phyloP scores from a whole-genome alignment of 2,329 filamentous ascomycete genomes.

The Alternaria postmessia region DNA sequence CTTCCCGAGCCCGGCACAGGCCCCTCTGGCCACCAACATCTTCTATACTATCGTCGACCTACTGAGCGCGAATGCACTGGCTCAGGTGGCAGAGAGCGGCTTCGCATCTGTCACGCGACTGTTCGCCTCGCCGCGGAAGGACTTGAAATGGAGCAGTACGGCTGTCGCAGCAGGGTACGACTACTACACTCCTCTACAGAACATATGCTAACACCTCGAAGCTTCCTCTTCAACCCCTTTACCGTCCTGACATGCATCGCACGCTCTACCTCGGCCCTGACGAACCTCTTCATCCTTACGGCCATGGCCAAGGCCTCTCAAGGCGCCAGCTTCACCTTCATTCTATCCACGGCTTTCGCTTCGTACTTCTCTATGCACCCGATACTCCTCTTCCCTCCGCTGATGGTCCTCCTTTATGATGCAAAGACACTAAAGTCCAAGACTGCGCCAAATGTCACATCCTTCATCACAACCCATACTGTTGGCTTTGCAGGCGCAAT shows the following conservation, averaged over 20 bases:
- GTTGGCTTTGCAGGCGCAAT: conserved; percentile 59
- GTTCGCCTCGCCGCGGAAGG: conserved; percentile 80
- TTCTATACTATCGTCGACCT: conserved; percentile 85
- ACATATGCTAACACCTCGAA: conserved; percentile 49
- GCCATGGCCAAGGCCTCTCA: conserved; percentile 81
- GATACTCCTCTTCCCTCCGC: conserved; percentile 81
- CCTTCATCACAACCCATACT: conserved; percentile 66
- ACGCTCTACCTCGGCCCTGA: conserved; percentile 87
- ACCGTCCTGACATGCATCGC: conserved; percentile 90
- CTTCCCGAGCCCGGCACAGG: conserved; percentile 72
- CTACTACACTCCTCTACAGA: too few relatives aligned
- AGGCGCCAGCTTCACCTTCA: conserved; percentile 74
- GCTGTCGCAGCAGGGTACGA: conserved; percentile 79
- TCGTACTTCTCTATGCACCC: conserved; percentile 94
- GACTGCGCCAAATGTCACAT: conserved; percentile 37
- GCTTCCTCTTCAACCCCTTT: conserved; percentile 94
- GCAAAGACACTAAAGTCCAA: conserved; percentile 39
- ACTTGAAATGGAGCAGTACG: conserved; percentile 76
- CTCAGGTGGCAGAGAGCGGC: conserved; percentile 80
- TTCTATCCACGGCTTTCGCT: conserved; percentile 86
- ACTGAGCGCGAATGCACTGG: conserved; percentile 80
- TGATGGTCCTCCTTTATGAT: conserved; percentile 77
- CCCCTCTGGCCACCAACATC: conserved; percentile 77
- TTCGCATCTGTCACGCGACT: conserved; percentile 76
- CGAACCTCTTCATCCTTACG: conserved; percentile 84